These are phyloP conservation scores for Penicillium sp. DNA, from an alignment of 2,329 filamentous ascomycete species.

Conservation along the genomic window DNA sequence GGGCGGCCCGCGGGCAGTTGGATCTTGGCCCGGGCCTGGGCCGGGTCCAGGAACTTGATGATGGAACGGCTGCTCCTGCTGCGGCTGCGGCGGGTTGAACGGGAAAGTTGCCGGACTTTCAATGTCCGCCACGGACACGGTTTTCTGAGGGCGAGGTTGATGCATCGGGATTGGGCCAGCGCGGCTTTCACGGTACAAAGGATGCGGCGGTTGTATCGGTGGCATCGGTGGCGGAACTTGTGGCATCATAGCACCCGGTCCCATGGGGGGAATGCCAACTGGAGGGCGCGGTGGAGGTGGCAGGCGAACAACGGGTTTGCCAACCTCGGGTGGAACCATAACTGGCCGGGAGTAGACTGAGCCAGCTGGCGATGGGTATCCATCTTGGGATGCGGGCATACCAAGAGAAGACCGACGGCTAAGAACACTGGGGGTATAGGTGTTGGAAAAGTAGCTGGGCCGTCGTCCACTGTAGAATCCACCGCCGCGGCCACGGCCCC, in stretches of 20 bases:
- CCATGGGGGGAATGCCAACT: constrained; percentile 24
- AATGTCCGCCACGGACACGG: constrained; percentile 88
- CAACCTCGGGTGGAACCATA: constrained; percentile 57
- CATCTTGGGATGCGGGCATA: constrained; percentile 67
- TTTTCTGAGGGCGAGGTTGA: constrained; percentile 91
- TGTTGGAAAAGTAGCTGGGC: constrained; percentile 69
- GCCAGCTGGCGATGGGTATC: constrained; percentile 74
- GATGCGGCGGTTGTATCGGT: constrained; percentile 55
- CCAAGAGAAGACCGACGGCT: constrained; percentile 81
- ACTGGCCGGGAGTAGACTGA: constrained; percentile 71
- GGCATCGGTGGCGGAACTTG: constrained; percentile 14
- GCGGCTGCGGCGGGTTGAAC: constrained; percentile 59
- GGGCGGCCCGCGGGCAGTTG: constrained; percentile 60
- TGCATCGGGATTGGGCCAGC: constrained; percentile 72
- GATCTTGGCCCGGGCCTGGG: constrained; percentile 55
- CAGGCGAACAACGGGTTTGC: constrained; percentile 76
- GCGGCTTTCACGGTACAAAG: constrained; percentile 60
- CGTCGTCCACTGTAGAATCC: constrained; percentile 68
- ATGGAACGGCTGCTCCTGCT: constrained; percentile 83
- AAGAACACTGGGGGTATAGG: constrained; percentile 83
- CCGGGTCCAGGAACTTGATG: constrained; percentile 85
- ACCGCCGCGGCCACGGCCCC: constrained; percentile 69
- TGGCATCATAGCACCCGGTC: constrained; percentile 16
- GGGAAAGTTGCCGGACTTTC: constrained; percentile 71
- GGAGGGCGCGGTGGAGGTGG: constrained; percentile 59